Percentiles rank a stretch among this genome's conserved stretches.
phyloP scores from a whole-genome alignment of 2,329 filamentous ascomycete genomes.

The Penicillium sp. region DNA sequence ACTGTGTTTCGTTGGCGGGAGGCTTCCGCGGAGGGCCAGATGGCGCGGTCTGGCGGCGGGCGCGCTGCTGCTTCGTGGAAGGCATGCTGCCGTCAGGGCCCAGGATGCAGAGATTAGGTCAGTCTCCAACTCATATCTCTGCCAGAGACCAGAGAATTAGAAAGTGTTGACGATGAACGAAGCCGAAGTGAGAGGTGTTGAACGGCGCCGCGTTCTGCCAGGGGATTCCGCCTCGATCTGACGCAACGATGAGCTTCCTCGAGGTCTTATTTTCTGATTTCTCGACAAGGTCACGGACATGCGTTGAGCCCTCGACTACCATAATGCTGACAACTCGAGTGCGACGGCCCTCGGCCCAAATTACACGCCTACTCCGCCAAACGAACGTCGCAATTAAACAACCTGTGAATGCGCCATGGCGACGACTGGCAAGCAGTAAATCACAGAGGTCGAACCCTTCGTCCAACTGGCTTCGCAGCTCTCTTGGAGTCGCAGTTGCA shows the following conservation, averaged over 20 bases:
- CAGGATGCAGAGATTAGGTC: neutral
- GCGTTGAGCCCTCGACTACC: conserved; percentile 1
- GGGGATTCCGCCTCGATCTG: conserved; percentile 27
- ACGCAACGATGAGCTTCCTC: conserved; percentile 27
- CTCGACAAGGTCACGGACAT: conserved; percentile 2
- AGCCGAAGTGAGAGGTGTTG: conserved; percentile 18
- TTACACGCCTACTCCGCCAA: conserved; percentile 23
- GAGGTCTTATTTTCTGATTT: neutral
- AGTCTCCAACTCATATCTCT: conserved; percentile 9
- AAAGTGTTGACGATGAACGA: neutral
- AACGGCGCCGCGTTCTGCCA: conserved; percentile 37
- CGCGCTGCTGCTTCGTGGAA: conserved; percentile 33
- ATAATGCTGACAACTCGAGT: conserved; percentile 31
- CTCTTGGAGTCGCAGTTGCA: conserved; percentile 31
- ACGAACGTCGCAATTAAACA: conserved; percentile 14
- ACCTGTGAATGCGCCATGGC: conserved; percentile 23
- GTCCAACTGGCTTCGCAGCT: conserved; percentile 31
- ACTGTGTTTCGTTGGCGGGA: conserved; percentile 20
- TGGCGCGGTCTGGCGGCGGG: conserved; percentile 38
- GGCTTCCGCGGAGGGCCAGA: conserved; percentile 33
- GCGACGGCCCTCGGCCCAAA: conserved; percentile 24
- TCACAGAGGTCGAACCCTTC: conserved; percentile 14
- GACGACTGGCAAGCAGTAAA: conserved; percentile 32
- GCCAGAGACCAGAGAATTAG: neutral
- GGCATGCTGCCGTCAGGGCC: conserved; percentile 21